A percentile compares a stretch with the other conserved stretches of the same genome.
phyloP scores from a whole-genome alignment of 495 filamentous ascomycete genomes.

The Aspergillus sparsus region DNA sequence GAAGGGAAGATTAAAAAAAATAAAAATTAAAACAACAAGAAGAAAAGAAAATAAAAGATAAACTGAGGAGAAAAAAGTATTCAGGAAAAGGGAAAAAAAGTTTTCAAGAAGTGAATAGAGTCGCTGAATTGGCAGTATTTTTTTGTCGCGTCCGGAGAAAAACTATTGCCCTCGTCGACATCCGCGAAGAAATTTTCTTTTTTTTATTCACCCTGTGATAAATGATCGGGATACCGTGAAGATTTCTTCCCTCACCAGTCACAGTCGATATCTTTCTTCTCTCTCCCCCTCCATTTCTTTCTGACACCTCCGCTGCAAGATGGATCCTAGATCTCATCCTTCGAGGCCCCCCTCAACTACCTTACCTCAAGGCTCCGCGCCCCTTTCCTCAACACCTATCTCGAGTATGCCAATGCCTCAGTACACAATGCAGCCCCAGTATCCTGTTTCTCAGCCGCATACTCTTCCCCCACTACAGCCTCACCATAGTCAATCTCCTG shows the following conservation, averaged over 20 bases:
- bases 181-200: constrained; percentile 22
- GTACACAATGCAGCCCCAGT: constrained; percentile 58
- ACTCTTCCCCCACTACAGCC: constrained; percentile 72
- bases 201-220: constrained; percentile 27
- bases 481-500: constrained; percentile 52
- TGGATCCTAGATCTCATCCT: constrained; percentile 57
- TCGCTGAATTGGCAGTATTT: constrained; percentile 20
- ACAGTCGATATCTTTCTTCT: constrained; percentile 28
- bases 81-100: constrained; percentile 13
- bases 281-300: constrained; percentile 33
- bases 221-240: constrained; percentile 54
- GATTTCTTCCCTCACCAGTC: constrained; percentile 26
- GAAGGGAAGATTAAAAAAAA: constrained; percentile 1
- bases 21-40: constrained; percentile 2
- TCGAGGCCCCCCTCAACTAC: constrained; percentile 58
- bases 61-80: too few species aligned
- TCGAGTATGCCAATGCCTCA: constrained; percentile 54
- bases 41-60: constrained; percentile 19
- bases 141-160: constrained; percentile 2
- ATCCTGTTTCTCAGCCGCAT: constrained; percentile 59
- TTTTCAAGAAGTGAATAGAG: constrained; percentile 21
- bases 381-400: constrained; percentile 45
- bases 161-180: constrained; percentile 23
- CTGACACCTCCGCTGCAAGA: constrained; percentile 38
- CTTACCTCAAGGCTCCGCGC: constrained; percentile 55